These are phyloP conservation scores for Favolaschia claudopus DNA, from an alignment of 768 basidiomycete species.

Conservation along the genomic window DNA sequence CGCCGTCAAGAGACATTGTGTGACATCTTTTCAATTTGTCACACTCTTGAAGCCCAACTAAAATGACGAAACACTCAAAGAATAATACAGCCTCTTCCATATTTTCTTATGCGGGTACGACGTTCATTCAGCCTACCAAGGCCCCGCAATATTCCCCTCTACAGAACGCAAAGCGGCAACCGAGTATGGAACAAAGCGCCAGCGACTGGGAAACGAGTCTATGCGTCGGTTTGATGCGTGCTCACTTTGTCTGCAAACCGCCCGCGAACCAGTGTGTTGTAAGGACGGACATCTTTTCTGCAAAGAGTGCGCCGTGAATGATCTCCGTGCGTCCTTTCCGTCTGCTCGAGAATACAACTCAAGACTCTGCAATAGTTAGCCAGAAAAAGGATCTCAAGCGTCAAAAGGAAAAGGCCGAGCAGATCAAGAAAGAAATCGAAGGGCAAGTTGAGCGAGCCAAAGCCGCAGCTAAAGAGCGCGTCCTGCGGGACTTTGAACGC, in stretches of 20 bases:
- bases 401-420: conserved; percentile 83
- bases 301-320: conserved; percentile 91
- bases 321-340: conserved; percentile 65
- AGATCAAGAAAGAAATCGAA: conserved; percentile 80
- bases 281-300: conserved; percentile 92
- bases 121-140: too few relatives aligned
- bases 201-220: conserved; percentile 89
- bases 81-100: conserved; percentile 91
- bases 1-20: background rate
- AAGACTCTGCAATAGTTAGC: conserved; percentile 55
- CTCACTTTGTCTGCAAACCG: conserved; percentile 84
- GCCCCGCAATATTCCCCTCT: too few relatives aligned
- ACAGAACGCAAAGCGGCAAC: conserved; percentile 1
- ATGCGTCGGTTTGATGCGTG: conserved; percentile 94
- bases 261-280: conserved; percentile 86
- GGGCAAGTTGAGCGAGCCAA: conserved; percentile 74
- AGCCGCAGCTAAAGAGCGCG: conserved; percentile 85
- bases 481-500: conserved; percentile 89
- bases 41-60: background rate
- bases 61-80: conserved; percentile 90
- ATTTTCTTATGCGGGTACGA: conserved; percentile 79
- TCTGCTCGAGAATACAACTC: conserved; percentile 8
- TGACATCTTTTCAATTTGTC: background rate
- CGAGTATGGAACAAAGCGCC: conserved; percentile 19
- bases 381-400: conserved; percentile 94